Evolutionary conservation across 805 yeast species (phyloP).

Genomic region (Candida golubevii): DNA sequence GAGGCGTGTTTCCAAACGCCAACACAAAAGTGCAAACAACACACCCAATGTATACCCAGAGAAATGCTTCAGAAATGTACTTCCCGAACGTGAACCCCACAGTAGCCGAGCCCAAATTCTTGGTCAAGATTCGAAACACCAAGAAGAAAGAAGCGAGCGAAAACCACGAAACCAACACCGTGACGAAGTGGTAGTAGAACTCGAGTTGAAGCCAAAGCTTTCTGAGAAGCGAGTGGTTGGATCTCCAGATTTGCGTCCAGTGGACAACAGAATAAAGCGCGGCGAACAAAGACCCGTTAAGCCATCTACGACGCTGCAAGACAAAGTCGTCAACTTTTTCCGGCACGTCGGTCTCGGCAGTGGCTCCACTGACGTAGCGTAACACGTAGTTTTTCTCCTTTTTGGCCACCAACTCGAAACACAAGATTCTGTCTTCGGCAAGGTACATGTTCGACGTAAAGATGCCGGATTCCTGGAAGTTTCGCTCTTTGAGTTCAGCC

Average conservation of each 20-base stretch:
- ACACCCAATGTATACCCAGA: conserved; percentile 82
- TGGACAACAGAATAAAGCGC: conserved; percentile 86
- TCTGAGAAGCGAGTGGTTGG: conserved; percentile 78
- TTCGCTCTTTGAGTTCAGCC: conserved; percentile 33
- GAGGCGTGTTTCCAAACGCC: conserved; percentile 91
- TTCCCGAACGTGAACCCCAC: conserved; percentile 69
- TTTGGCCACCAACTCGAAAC: conserved; percentile 95
- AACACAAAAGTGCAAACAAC: conserved; percentile 81
- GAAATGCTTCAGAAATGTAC: conserved; percentile 68
- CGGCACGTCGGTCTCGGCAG: conserved; percentile 96
- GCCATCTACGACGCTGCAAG: conserved; percentile 96
- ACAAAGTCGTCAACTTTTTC: conserved; percentile 92
- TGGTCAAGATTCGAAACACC: conserved; percentile 85
- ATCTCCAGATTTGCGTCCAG: conserved; percentile 82
- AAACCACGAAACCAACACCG: conserved; percentile 83
- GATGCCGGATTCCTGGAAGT: conserved; percentile 50
- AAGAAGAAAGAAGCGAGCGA: conserved; percentile 88
- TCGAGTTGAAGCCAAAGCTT: conserved; percentile 81
- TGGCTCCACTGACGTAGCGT: conserved; percentile 87
- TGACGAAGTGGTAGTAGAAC: conserved; percentile 80
- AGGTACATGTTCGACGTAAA: conserved; percentile 94
- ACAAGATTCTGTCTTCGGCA: conserved; percentile 93
- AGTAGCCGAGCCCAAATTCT: conserved; percentile 59
- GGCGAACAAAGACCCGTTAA: conserved; percentile 96
- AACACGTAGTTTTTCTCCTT: conserved; percentile 79